Percentiles rank a stretch among this genome's conserved stretches.
Evolutionary conservation across 2,329 filamentous ascomycete species (phyloP).

Genomic region (Arthrobotrys megalospora): DNA sequence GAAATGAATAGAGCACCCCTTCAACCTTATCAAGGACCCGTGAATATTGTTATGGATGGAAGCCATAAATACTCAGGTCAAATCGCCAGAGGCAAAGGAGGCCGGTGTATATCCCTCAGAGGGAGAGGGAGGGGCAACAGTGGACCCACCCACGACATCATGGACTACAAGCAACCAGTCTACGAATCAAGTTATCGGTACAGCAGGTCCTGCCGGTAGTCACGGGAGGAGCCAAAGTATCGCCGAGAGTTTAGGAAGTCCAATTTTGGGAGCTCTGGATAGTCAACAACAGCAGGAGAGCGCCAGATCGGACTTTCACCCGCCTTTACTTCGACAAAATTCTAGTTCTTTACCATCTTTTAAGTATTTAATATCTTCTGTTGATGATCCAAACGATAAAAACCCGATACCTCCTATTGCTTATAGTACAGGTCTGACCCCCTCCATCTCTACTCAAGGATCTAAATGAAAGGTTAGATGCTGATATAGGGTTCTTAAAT

Average conservation of each 20-base stretch:
- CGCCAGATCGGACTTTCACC: conserved; percentile 35
- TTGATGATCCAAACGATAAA: conserved; percentile 57
- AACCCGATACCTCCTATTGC: conserved; percentile 49
- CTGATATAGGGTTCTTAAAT: background rate
- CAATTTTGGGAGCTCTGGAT: conserved; percentile 19
- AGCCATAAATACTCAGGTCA: conserved; percentile 38
- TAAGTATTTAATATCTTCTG: conserved; percentile 52
- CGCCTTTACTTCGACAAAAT: conserved; percentile 38
- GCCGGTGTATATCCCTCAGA: conserved; percentile 28
- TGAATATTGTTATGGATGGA: conserved; percentile 55
- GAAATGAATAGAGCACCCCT: conserved; percentile 38
- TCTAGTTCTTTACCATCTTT: conserved; percentile 48
- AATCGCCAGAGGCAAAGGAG: conserved; percentile 39
- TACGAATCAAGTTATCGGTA: conserved; percentile 18
- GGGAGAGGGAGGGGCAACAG: conserved; percentile 20
- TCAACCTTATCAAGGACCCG: conserved; percentile 39
- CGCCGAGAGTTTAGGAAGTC: conserved; percentile 17
- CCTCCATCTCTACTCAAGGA: too few species aligned
- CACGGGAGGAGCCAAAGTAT: conserved; percentile 44
- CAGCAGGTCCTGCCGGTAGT: conserved; percentile 18
- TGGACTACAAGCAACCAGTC: conserved; percentile 54
- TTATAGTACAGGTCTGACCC: conserved; percentile 37
- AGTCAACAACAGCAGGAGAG: conserved; percentile 39
- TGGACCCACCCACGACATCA: conserved; percentile 19
- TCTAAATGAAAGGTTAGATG: background rate